Percentiles rank a stretch among this genome's conserved stretches.
phyloP scores from a whole-genome alignment of 2,329 filamentous ascomycete genomes.

The Cytospora chrysosperma region DNA sequence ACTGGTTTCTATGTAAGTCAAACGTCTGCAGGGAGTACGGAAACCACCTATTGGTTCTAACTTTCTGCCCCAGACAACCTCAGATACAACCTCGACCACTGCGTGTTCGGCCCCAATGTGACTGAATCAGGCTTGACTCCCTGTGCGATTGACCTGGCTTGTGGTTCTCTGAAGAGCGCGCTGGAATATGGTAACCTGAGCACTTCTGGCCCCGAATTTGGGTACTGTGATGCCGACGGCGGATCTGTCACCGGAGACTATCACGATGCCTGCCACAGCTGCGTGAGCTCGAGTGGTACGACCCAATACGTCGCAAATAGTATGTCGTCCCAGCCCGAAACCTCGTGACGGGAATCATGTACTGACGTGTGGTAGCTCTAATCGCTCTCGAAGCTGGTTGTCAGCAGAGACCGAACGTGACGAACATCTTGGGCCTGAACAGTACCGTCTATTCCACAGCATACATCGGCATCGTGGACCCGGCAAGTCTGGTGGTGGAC shows the following conservation, averaged over 20 bases:
- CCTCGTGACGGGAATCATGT: too few relatives aligned
- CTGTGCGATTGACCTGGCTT: slow-evolving; percentile 52
- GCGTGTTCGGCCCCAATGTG: too few relatives aligned
- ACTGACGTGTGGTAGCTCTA: slow-evolving; percentile 39
- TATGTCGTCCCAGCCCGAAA: slow-evolving; percentile 33
- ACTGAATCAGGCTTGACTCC: too few relatives aligned
- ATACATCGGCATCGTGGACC: slow-evolving; percentile 26
- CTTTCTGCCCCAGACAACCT: slow-evolving; percentile 46
- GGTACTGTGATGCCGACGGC: slow-evolving; percentile 34
- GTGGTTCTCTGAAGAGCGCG: slow-evolving; percentile 43
- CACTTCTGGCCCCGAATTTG: slow-evolving; percentile 6
- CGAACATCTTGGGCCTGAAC: slow-evolving; percentile 40
- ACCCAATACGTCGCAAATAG: slow-evolving; percentile 51
- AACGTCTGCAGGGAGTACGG: neutral
- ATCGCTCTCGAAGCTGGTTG: slow-evolving; percentile 53
- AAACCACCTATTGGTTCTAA: neutral
- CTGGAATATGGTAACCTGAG: slow-evolving; percentile 39
- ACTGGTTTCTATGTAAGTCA: slow-evolving; percentile 56
- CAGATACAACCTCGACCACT: slow-evolving; percentile 51
- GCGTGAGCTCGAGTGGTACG: slow-evolving; percentile 43
- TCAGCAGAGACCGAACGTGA: slow-evolving; percentile 43
- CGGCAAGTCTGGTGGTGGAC: neutral
- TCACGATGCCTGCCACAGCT: slow-evolving; percentile 44
- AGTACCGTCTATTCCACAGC: slow-evolving; percentile 45
- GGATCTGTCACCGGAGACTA: slow-evolving; percentile 35